phyloP scores from a whole-genome alignment of 306 rosid genomes.

The Corylus avellana region DNA sequence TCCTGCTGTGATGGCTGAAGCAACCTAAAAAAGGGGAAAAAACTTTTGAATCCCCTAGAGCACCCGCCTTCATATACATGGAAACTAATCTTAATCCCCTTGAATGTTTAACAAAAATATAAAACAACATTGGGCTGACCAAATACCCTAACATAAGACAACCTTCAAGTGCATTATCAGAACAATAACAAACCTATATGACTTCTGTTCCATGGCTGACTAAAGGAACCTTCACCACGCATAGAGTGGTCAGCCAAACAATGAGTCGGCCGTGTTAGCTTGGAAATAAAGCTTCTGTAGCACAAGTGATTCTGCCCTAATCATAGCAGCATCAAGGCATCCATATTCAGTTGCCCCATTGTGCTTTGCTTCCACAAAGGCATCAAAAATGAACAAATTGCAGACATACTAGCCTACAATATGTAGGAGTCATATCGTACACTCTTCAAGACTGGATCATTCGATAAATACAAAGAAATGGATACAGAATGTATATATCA shows the following conservation, averaged over 20 bases:
- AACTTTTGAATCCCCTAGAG: neutral
- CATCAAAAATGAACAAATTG: constrained; percentile 18
- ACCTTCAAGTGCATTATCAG: neutral
- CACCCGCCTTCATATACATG: neutral
- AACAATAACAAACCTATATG: neutral
- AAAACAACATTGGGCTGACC: too few species aligned
- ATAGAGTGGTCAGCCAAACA: neutral
- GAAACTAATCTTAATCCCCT: neutral
- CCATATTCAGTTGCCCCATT: constrained; percentile 12
- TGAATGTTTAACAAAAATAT: too few species aligned
- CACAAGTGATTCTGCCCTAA: neutral
- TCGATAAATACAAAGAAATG: constrained; percentile 24
- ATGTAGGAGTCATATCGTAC: constrained; percentile 29
- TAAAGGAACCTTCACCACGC: neutral
- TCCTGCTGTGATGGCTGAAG: too few species aligned
- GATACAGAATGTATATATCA: constrained; percentile 22
- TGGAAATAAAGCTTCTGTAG: neutral
- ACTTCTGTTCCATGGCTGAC: neutral
- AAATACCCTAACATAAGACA: neutral
- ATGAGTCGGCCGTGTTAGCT: too few species aligned
- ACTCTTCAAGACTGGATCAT: constrained; percentile 33
- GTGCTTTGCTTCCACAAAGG: constrained; percentile 9
- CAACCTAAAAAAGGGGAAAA: too few species aligned
- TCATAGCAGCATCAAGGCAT: constrained; percentile 7
- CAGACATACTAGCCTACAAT: constrained; percentile 21